Evolutionary conservation across 768 basidiomycete genomes (phyloP).

Genomic region (Xerocomus brunneocitrinus): DNA sequence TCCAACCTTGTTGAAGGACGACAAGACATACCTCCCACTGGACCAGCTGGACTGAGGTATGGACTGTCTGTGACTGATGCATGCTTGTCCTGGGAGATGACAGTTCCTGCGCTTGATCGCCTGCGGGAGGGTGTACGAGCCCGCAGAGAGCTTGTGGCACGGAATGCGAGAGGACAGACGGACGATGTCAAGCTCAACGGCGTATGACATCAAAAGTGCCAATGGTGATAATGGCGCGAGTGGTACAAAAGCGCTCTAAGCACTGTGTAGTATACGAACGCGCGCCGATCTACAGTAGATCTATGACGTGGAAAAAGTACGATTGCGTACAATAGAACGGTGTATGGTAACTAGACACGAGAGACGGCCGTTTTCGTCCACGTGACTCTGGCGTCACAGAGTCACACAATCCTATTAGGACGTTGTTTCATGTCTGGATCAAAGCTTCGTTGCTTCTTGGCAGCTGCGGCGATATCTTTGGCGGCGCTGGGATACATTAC

Average conservation of each 20-base stretch:
- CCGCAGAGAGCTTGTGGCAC: conserved; percentile 51
- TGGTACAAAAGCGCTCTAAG: conserved; percentile 3
- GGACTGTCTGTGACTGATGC: conserved; percentile 88
- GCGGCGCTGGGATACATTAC: conserved; percentile 7
- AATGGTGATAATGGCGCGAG: conserved; percentile 18
- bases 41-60: conserved; percentile 69
- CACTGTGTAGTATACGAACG: not conserved
- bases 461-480: not conserved
- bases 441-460: conserved; percentile 7
- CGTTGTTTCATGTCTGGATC: not conserved
- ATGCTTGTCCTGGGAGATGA: conserved; percentile 87
- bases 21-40: conserved; percentile 74
- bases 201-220: conserved; percentile 5
- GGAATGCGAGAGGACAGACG: conserved; percentile 16
- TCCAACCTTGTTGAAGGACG: conserved; percentile 86
- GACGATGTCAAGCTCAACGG: conserved; percentile 14
- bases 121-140: conserved; percentile 85
- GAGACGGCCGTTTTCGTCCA: too few species aligned
- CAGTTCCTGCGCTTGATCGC: conserved; percentile 74
- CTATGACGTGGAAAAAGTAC: not conserved
- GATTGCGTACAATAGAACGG: not conserved
- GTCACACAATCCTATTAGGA: not conserved
- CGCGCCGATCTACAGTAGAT: not conserved
- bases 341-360: too few species aligned
- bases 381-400: too few species aligned